phyloP scores from a whole-genome alignment of 192 early-diverging fungal genomes.

The Backusella tarrabulga region DNA sequence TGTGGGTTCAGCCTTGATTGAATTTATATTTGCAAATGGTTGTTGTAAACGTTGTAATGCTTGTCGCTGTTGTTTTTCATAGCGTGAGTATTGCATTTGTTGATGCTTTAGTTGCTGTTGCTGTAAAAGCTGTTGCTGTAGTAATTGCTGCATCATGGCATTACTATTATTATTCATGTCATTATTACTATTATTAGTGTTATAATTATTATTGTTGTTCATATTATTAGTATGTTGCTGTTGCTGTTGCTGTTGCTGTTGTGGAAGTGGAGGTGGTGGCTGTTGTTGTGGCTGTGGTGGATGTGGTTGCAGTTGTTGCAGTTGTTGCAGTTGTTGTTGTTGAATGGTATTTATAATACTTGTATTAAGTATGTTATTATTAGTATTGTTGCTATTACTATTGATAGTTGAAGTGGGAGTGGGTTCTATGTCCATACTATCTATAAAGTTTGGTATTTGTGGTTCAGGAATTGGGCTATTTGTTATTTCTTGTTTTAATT shows the following conservation, averaged over 20 bases:
- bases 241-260: constrained; percentile 10
- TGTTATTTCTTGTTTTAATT: background rate
- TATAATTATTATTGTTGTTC: background rate
- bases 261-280: background rate
- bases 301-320: background rate
- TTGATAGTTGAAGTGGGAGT: background rate
- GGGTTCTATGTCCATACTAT: background rate
- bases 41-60: constrained; percentile 9
- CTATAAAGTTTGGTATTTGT: background rate
- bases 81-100: background rate
- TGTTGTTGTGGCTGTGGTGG: background rate
- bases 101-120: constrained; percentile 2
- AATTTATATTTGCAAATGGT: background rate
- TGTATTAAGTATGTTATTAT: background rate
- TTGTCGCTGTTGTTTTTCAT: constrained; percentile 8
- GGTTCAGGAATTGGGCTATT: background rate
- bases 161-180: background rate
- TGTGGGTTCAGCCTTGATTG: background rate
- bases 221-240: background rate
- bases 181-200: constrained; percentile 1
- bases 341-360: background rate
- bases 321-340: background rate
- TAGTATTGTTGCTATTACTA: background rate
- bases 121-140: background rate
- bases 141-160: background rate